Evolutionary conservation across 305 asterid genomes (phyloP).

Genomic region (Fraxinus ornus): DNA sequence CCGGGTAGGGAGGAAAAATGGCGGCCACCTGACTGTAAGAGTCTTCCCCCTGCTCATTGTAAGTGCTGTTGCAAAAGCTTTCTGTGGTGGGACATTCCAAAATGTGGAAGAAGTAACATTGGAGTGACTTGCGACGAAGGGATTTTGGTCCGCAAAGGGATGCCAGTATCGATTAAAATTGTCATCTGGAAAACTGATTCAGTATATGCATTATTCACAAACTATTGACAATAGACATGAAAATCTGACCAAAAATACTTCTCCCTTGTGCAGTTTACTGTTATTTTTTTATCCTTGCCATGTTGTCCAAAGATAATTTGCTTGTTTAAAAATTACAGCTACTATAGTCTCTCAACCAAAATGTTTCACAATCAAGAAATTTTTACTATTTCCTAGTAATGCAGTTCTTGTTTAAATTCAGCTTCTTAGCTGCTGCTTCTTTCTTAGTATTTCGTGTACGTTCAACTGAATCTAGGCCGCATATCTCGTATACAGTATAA

Average conservation of each 20-base stretch:
- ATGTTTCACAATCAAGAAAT: neutral
- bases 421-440: neutral
- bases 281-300: neutral
- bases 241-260: neutral
- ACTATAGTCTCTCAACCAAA: neutral
- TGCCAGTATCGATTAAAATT: slow-evolving; percentile 72
- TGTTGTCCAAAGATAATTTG: neutral
- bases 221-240: neutral
- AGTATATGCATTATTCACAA: neutral
- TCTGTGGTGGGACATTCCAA: slow-evolving; percentile 79
- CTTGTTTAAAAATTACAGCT: neutral
- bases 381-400: neutral
- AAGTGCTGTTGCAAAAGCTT: slow-evolving; percentile 56
- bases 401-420: neutral
- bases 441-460: neutral
- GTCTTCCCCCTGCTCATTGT: slow-evolving; percentile 62
- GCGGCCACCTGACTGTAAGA: slow-evolving; percentile 70
- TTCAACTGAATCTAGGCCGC: neutral
- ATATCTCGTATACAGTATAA: neutral
- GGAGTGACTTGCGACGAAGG: slow-evolving; percentile 50
- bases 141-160: slow-evolving; percentile 48
- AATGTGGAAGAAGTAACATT: slow-evolving; percentile 44
- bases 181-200: slow-evolving; percentile 78
- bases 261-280: neutral
- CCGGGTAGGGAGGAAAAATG: slow-evolving; percentile 50